These are phyloP conservation scores for Carnegiea gigantea DNA, from an alignment of 179 eudicot species.

Conservation along the genomic window DNA sequence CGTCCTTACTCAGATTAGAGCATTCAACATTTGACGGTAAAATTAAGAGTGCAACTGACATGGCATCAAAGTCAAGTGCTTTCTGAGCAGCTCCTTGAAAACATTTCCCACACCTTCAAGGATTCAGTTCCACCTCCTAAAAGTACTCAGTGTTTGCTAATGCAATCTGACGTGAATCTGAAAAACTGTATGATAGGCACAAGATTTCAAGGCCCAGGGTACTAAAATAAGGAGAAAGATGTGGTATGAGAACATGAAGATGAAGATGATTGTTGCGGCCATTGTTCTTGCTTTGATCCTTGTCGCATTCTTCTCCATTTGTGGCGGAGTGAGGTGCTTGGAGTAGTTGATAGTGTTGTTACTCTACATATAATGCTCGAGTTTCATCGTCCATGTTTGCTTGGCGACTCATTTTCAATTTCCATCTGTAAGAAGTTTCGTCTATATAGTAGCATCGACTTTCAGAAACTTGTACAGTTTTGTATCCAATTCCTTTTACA, in stretches of 20 bases:
- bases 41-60: no score
- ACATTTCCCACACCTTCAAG: no score
- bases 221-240: slow-evolving; percentile 6
- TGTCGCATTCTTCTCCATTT: slow-evolving; percentile 1
- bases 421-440: slow-evolving; percentile 2
- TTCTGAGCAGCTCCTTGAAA: no score
- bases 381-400: not conserved
- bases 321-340: slow-evolving; percentile 11
- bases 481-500: not conserved
- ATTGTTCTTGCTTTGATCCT: not conserved
- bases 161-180: not conserved
- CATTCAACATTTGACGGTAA: no score
- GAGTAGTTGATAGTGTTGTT: not conserved
- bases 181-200: not conserved
- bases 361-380: not conserved
- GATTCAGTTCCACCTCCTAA: no score
- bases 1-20: no score
- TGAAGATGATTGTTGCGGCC: not conserved
- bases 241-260: slow-evolving; percentile 13
- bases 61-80: no score
- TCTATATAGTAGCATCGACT: not conserved
- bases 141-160: not conserved
- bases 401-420: not conserved
- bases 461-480: slow-evolving; percentile 8
- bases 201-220: slow-evolving; percentile 12